Evolutionary conservation across 768 basidiomycete genomes (phyloP).

Genomic region (Serendipita sp.): DNA sequence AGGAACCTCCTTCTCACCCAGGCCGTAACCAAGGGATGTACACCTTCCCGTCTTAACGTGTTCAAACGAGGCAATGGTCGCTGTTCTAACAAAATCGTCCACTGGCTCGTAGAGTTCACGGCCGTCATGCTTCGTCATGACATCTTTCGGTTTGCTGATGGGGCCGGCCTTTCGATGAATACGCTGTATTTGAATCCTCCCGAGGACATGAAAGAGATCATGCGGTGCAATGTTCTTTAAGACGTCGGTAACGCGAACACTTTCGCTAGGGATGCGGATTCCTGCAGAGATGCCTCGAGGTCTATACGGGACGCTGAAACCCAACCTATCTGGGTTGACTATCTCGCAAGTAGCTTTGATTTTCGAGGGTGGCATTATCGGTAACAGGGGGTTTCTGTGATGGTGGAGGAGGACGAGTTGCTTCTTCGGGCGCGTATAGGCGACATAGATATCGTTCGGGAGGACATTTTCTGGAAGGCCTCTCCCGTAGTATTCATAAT

Average conservation of each 20-base stretch:
- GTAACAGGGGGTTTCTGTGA: background rate
- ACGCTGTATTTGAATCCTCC: background rate
- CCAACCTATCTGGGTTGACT: background rate
- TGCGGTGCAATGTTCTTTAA: background rate
- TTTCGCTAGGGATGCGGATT: background rate
- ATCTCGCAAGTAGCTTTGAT: background rate
- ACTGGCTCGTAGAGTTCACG: background rate
- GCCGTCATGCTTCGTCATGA: background rate
- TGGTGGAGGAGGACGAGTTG: slow-evolving; percentile 3
- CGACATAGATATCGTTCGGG: background rate
- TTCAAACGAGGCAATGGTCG: background rate
- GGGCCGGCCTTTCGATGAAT: background rate
- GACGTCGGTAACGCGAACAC: background rate
- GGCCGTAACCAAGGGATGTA: too few species aligned
- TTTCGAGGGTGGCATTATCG: background rate
- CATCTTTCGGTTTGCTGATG: background rate
- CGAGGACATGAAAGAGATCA: background rate
- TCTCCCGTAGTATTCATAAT: background rate
- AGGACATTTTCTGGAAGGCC: background rate
- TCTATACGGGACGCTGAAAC: background rate
- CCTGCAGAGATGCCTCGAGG: background rate
- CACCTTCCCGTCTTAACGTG: background rate
- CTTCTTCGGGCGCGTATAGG: background rate
- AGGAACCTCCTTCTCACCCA: too few species aligned
- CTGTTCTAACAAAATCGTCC: background rate